Evolutionary conservation across 2,329 filamentous ascomycete species (phyloP), one percentile per base, ranked within the genome.

Genomic region (Colletotrichum sp.): DNA sequence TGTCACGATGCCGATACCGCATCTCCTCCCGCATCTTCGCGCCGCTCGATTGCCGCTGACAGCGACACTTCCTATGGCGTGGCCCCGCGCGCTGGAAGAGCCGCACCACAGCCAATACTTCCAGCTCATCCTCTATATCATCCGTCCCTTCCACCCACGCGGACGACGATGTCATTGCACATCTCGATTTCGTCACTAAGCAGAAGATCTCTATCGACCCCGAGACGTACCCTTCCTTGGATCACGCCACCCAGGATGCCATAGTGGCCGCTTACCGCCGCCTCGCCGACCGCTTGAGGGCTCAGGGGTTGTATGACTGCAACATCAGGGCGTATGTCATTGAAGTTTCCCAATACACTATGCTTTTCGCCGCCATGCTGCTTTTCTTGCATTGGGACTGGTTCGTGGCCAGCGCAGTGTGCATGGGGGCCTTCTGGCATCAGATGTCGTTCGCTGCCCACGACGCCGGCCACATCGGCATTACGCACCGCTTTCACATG

Each of bases 401-500:
- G 91, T 96, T 94, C 81, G 88, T 86, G 62, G 86, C 90, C 3
- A 95, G 95, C 72, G 96, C 92, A 2, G 83, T 95, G 63, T 95
- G 93, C 79, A 88, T 99, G 5, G 97, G 96, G 24, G 89, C 91
- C 77, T 90, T 98, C 81, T 99, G 97, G 96, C 97, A 99, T 82
- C 97, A 99, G 83, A 90, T 99, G 32, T 94, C 96, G 66, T 99
- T 99, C 82, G 93, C 94, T 1, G 97, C 95, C 76, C 97, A 99
- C 84, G 97, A 99, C 88, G 95, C 96, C 66, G 96, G 95, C 8
- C 97, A 99, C 84, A 98, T 98, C 94, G 97, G 95, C 79, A 98
- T 99, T 80, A 99, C 97, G 3, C 96, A 99, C 85, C 89, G 93
- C 82, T 99, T 96, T 83, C 93, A 94, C 64, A 85, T 92, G 44